Evolutionary conservation across 169 alveolate genomes (phyloP).

Genomic region (Eimeria brunetti): DNA sequence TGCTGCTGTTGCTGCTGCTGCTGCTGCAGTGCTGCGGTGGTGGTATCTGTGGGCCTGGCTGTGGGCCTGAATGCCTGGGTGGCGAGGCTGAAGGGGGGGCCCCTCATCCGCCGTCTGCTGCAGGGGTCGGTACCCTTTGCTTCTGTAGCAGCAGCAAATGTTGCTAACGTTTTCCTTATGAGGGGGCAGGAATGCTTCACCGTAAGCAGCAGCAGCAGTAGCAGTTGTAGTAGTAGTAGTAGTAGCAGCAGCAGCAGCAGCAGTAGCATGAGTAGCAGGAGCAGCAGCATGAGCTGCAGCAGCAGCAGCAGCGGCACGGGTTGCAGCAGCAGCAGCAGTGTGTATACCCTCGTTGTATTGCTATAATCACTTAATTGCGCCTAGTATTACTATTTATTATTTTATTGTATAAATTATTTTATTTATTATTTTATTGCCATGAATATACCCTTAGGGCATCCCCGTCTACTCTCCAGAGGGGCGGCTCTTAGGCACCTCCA

Average conservation of each 20-base stretch:
- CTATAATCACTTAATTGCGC: too few species aligned
- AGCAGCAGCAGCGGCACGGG: too few species aligned
- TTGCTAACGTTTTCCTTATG: constrained; percentile 54
- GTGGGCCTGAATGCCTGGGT: constrained; percentile 67
- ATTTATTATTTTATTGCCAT: background rate
- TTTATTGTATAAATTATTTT: background rate
- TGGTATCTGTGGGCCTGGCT: constrained; percentile 79
- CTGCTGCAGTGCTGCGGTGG: constrained; percentile 56
- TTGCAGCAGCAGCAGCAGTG: background rate
- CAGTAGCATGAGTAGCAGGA: background rate
- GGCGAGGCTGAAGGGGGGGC: constrained; percentile 2
- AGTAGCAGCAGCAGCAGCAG: background rate
- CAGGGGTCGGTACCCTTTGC: constrained; percentile 75
- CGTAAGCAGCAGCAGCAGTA: constrained; percentile 11
- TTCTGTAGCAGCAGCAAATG: constrained; percentile 71
- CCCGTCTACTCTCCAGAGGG: constrained; percentile 56
- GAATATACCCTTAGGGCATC: constrained; percentile 47
- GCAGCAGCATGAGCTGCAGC: too few species aligned
- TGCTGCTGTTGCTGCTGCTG: too few species aligned
- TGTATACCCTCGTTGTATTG: background rate
- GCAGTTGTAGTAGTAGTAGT: background rate
- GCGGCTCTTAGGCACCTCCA: constrained; percentile 35
- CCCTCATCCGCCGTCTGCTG: constrained; percentile 9
- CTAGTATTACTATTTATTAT: background rate
- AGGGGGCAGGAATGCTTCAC: constrained; percentile 44